Base-by-base conservation (phyloP, 2,329 filamentous ascomycete species). In the Huntiella moniliformis region DNA sequence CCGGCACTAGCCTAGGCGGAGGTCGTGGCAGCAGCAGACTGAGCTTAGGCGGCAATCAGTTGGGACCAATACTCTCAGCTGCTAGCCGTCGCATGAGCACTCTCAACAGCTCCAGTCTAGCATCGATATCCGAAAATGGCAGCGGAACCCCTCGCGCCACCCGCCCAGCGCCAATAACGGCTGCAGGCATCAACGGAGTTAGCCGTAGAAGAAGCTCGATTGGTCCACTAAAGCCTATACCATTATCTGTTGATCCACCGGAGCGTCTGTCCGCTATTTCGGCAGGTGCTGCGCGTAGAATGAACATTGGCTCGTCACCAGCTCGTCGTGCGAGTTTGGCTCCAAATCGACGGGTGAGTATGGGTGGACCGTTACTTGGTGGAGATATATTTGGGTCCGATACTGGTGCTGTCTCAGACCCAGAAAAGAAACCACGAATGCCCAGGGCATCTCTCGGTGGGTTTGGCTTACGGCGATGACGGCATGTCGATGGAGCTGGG, bases 271-370 rank as follows among this genome's bases (percentile, higher is more conserved):
- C 54, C 8, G 48, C 51, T 3, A 62, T 75, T 51, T 74, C 70
- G 8, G 60, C 67, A 1, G 70, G 70, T 2, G 71, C 76, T 54
- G 72, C 71, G 16, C 59, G 72, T 44, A 63, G 72, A 39, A 74
- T 76, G 71, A 70, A 73, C 52, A 57, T 74, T 48, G 63, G 66
- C 33, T 46, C 44, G 15, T 46, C 44, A n/a, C 44, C 44, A n/a
- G 44, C n/a, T 17, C 34, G 34, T 36, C 34, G 34, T n/a, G 13
- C 16, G 6, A 42, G 40, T 42, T 15, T 18, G 40, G 31, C 17
- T 12, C 16, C 40, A 8, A 42, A 16, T 16, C 13, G 40, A 17
- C 36, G 63, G 63, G 11, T 65, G 61, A 50, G 52, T 65, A 49
- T 56, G 58, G 10, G 32, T 55, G 3, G 61, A 61, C 34, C 28